Conservation (phyloP, 768 basidiomycete species). For the Pisolithus tinctorius region DNA sequence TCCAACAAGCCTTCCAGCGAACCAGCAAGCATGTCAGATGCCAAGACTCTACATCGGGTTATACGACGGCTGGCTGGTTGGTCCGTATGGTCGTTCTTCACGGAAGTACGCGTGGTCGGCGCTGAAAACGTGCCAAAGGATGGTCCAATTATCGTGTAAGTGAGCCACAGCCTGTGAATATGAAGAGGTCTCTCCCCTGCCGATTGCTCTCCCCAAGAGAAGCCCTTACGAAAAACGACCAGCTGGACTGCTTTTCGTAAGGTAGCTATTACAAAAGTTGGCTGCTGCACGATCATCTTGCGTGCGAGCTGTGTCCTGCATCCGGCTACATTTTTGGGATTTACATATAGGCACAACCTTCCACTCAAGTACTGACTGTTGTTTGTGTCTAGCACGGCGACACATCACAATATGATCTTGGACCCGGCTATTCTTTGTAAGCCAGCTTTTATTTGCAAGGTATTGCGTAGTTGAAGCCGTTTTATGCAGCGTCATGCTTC, state of each 20-base stretch:
- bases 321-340: no score
- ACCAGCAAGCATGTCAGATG: slow-evolving; percentile 21
- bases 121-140: slow-evolving; percentile 81
- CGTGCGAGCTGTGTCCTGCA: no score
- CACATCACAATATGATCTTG: slow-evolving; percentile 95
- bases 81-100: slow-evolving; percentile 84
- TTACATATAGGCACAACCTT: no score
- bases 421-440: slow-evolving; percentile 79
- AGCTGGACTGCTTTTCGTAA: neutral
- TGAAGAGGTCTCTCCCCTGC: neutral
- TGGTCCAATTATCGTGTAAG: slow-evolving; percentile 92
- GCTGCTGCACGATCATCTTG: no score
- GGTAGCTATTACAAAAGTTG: no score
- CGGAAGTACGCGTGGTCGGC: slow-evolving; percentile 79
- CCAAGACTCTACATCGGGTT: slow-evolving; percentile 54
- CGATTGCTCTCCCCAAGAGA: neutral
- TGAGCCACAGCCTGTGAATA: slow-evolving; percentile 9
- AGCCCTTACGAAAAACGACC: neutral
- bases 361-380: neutral
- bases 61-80: slow-evolving; percentile 65
- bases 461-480: slow-evolving; percentile 13
- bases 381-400: slow-evolving; percentile 50
- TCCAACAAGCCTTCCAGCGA: neutral
- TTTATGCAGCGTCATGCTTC: slow-evolving; percentile 62
- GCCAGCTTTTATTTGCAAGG: slow-evolving; percentile 23